These are phyloP conservation scores for Colletotrichum camelliae DNA, from an alignment of 2,329 filamentous ascomycete genomes.

Conservation along the genomic window DNA sequence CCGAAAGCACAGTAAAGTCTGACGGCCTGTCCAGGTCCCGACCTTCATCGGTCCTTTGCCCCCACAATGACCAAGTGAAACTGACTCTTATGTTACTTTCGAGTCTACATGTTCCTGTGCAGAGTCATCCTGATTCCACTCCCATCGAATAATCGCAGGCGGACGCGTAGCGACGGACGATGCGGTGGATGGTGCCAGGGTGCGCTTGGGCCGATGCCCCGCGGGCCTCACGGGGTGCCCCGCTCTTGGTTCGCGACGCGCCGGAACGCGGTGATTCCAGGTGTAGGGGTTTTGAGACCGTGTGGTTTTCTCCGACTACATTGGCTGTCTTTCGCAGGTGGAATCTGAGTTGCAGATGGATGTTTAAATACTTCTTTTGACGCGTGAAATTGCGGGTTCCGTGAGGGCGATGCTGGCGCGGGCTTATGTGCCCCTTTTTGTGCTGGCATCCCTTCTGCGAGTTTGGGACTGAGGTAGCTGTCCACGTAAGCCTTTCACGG, in stretches of 20 bases:
- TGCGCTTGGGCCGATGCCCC: not conserved
- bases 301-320: too few relatives aligned
- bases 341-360: accelerated
- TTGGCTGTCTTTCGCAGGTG: not conserved
- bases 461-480: too few relatives aligned
- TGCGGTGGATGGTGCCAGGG: not conserved
- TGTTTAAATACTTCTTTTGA: not conserved
- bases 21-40: not conserved
- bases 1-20: not conserved
- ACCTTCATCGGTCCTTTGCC: accelerated
- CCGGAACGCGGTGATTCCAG: not conserved
- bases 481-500: accelerated
- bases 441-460: too few relatives aligned
- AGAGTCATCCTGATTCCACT: accelerated
- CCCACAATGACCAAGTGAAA: not conserved
- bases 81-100: not conserved
- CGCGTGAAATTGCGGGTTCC: not conserved
- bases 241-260: not conserved
- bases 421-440: not conserved
- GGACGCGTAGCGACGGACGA: not conserved
- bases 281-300: not conserved
- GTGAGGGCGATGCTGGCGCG: not conserved
- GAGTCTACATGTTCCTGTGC: not conserved
- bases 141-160: not conserved
- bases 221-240: not conserved